These are phyloP conservation scores for Pueraria montana DNA, from an alignment of 306 rosid species.

Conservation along the genomic window DNA sequence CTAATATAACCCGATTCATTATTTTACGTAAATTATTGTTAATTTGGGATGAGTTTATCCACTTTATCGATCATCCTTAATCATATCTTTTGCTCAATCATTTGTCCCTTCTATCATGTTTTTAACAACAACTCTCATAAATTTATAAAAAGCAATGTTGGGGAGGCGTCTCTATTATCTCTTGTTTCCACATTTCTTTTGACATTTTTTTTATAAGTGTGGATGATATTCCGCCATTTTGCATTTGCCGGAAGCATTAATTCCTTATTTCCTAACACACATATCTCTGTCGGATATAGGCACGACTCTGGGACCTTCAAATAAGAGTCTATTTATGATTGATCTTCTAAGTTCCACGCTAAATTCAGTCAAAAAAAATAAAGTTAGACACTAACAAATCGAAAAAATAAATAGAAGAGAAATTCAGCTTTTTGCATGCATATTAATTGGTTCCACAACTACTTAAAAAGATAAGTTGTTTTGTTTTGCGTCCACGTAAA, in stretches of 20 bases:
- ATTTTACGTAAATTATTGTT: too few species aligned
- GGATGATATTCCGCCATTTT: background rate
- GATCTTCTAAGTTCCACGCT: background rate
- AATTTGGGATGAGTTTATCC: too few species aligned
- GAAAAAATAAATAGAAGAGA: background rate
- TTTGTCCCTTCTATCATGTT: too few species aligned
- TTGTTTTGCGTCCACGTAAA: constrained; percentile 23
- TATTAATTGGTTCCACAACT: background rate
- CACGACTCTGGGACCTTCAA: background rate
- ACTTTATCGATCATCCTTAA: too few species aligned
- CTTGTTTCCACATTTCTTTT: background rate
- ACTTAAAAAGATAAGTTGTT: background rate
- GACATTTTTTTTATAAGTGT: background rate
- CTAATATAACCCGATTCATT: too few species aligned
- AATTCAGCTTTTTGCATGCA: background rate
- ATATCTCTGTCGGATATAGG: background rate
- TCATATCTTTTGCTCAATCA: too few species aligned
- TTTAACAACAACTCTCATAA: background rate
- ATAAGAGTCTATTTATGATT: background rate
- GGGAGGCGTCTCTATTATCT: background rate
- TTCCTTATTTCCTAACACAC: background rate
- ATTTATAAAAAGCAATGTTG: background rate
- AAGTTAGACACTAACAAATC: background rate
- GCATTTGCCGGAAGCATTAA: background rate
- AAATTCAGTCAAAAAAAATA: background rate